Base-by-base conservation (phyloP, 2,329 filamentous ascomycete genomes). In the Pseudogymnoascus sp. region DNA sequence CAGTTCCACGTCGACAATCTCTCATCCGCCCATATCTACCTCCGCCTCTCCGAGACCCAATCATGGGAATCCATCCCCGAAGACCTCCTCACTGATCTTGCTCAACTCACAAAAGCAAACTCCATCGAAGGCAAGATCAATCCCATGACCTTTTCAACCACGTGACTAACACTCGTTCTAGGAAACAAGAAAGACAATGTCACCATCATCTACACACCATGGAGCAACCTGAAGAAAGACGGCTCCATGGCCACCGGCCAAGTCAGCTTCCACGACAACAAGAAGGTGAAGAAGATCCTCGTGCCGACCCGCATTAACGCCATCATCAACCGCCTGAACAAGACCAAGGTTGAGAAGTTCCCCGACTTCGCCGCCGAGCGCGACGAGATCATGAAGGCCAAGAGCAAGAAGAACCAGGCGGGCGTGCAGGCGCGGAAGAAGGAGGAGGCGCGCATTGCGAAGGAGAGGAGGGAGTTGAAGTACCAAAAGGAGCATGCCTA, bases 141-240 rank as follows among this genome's bases (percentile, higher is more conserved):
- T 28, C 7, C 14, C 34, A 56, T 28, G 38, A 18, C 3, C 25
- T 36, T 2, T 11, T 25, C 21, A 21, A 36, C 36, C 59, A 66
- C 62, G 42, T 68, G 60, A 64, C 62, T 69, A 16, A 69, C 46
- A 16, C 40, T 53, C 43, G 23, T 56, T 14, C 5, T 64, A 93
- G 90, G 95, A 67, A 99, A 99, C 80, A 99, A 99, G 78, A 97
- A 97, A 76, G 93, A 97, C 76, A 97, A 97, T 77, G 81, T 99
- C 71, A 96, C 92, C 14, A 77, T 99, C 72, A 96, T 99, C 72
- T 99, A 99, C 79, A 99, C 95, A 3, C 95, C 95, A 5, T 97
- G 95, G 92, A 89, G 90, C 49, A 99, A 99, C 75, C 83, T 99
- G 36, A 89, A 91, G 74, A 99, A 99, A 74, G 91, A 96, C 72